Evolutionary conservation across 73 alveolate species (phyloP), one percentile per base, ranked within the genome.

Genomic region (Breviolum minutum): DNA sequence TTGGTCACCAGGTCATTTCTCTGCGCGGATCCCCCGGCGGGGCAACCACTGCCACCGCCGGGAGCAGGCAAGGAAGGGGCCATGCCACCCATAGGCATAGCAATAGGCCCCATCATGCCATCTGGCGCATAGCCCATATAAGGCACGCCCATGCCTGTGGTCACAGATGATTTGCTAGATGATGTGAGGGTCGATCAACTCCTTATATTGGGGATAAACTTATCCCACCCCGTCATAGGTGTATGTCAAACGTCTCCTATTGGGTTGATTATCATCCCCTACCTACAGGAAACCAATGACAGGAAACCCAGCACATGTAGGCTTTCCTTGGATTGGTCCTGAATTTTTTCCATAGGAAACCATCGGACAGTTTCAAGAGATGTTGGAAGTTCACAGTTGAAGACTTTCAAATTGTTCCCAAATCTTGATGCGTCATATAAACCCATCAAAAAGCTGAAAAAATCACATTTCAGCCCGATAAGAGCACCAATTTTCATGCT

Each of bases 91-190:
- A 68, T 22, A 27, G 64, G 87, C 70, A 81, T 81, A 61, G 76
- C 73, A 30, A 83, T 83, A n/a, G 76, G 61, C 26, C 61, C 76
- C 76, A 60, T 22, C 92, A 86, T 86, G 62, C 30, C 48, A 17
- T 86, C 94, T 2, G 93, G 93, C 77, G 79, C 7, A 64, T 86
- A 86, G 94, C 94, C 94, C 80, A 86, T 86, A 63, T 63, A 86
- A 8, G 94, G 94, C 94, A 86, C 63, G 79, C 94, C 94, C 94
- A 86, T 86, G 63, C 94, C 94, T 86, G 80, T 29, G 30, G 54
- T 12, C 74, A 5, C 48, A 69, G 71, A 2, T 17, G 24, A 68
- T 22, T 22, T 22, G 17, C n/a, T 14, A 68, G 54, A 79, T 11
- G 69, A 19, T 81, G 90, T 29, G 70, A 81, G 29, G 62, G 20